phyloP scores from a whole-genome alignment of 148 eudicot genomes.

The Fagopyrum esculentum region DNA sequence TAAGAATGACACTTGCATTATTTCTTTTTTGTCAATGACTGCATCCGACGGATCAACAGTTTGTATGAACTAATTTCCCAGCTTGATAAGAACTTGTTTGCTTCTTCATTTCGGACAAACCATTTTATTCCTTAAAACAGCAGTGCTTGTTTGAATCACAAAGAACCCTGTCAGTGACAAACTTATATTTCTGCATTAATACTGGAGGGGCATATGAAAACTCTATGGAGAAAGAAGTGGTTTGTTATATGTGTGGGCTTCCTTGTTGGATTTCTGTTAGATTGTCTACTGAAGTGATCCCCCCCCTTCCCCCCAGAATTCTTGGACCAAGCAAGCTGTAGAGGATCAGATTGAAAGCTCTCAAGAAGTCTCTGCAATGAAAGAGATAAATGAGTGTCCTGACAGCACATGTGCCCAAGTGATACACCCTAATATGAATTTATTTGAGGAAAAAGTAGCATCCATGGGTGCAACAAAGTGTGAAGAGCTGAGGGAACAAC shows the following conservation, averaged over 20 bases:
- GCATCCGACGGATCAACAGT: background rate
- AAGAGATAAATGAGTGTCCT: constrained; percentile 25
- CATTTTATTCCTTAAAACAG: background rate
- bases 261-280: background rate
- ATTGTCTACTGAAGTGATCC: background rate
- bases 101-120: background rate
- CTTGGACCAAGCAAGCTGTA: constrained; percentile 41
- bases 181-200: background rate
- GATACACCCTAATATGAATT: constrained; percentile 16
- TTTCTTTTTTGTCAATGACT: background rate
- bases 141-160: background rate
- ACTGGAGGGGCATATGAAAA: background rate
- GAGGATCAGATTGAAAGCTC: constrained; percentile 30
- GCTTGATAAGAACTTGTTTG: background rate
- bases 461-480: constrained; percentile 11
- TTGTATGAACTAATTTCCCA: background rate
- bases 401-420: constrained; percentile 43
- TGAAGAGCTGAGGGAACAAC: constrained; percentile 18
- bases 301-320: constrained; percentile 24
- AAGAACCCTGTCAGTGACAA: background rate
- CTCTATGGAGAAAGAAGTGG: constrained; percentile 2
- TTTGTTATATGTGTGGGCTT: background rate
- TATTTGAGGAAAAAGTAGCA: constrained; percentile 7
- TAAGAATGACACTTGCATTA: background rate
- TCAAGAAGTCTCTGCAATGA: constrained; percentile 16